Evolutionary conservation across 2,329 filamentous ascomycete genomes (phyloP).

Genomic region (Pestalotiopsis sp.): DNA sequence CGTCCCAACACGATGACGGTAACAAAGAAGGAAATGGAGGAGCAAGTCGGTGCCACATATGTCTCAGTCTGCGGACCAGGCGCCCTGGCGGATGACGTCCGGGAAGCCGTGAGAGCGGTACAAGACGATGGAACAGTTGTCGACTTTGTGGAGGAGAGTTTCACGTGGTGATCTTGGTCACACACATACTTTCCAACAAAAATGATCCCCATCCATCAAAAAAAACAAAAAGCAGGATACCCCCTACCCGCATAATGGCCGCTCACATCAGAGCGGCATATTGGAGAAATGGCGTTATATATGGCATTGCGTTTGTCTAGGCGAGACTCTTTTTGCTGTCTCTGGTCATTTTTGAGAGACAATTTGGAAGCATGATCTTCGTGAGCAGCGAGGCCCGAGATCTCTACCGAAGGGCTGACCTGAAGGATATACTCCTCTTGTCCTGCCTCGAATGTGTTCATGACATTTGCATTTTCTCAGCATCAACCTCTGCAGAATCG

Average conservation of each 20-base stretch:
- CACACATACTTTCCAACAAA: background rate
- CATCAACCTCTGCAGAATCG: background rate
- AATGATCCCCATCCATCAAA: background rate
- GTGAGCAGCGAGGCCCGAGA: background rate
- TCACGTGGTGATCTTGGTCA: slow-evolving; percentile 58
- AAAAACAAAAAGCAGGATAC: background rate
- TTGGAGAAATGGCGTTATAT: slow-evolving; percentile 6
- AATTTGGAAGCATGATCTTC: background rate
- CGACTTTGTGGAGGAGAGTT: slow-evolving; percentile 79
- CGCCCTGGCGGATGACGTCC: slow-evolving; percentile 74
- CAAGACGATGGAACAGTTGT: slow-evolving; percentile 65
- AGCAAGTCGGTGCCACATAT: slow-evolving; percentile 85
- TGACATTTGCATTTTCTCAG: slow-evolving; percentile 3
- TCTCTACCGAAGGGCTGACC: background rate
- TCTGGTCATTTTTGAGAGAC: background rate
- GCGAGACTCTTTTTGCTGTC: slow-evolving; percentile 1
- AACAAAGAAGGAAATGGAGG: slow-evolving; percentile 78
- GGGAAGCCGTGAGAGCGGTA: slow-evolving; percentile 65
- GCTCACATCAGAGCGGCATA: background rate
- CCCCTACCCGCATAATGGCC: slow-evolving; percentile 1
- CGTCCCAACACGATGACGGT: slow-evolving; percentile 81
- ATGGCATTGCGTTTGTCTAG: background rate
- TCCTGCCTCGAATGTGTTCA: background rate
- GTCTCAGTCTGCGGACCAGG: slow-evolving; percentile 82
- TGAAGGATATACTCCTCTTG: background rate